Conservation (phyloP, 108 stramenopile species). For the Nitzschia putrida region DNA sequence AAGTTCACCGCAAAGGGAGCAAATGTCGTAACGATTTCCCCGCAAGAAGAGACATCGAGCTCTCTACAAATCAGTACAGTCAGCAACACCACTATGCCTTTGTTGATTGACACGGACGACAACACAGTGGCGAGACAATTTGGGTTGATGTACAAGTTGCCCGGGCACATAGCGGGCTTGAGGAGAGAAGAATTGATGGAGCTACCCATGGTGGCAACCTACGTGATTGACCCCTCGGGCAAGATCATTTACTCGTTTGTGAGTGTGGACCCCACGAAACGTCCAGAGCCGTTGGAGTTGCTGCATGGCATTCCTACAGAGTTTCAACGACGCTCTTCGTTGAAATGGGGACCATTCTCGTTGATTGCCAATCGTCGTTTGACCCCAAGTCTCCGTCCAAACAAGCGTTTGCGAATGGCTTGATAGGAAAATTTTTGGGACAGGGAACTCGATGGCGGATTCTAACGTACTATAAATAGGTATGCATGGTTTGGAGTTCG, state of each 20-base stretch:
- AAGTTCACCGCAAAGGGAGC: constrained; percentile 24
- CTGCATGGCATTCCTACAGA: constrained; percentile 5
- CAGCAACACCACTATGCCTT: background rate
- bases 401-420: background rate
- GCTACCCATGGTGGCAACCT: constrained; percentile 23
- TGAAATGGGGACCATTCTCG: background rate
- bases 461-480: no score
- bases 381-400: background rate
- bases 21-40: constrained; percentile 1
- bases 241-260: constrained; percentile 4
- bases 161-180: background rate
- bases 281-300: constrained; percentile 18
- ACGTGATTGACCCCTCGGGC: constrained; percentile 16
- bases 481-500: no score
- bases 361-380: background rate
- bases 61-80: background rate
- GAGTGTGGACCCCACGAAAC: constrained; percentile 6
- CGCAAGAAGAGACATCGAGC: background rate
- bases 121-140: constrained; percentile 1
- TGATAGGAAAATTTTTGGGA: no score
- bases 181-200: constrained; percentile 2
- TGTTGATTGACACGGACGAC: background rate
- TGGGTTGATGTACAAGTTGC: constrained; percentile 8
- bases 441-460: no score
- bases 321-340: background rate